Evolutionary conservation across 1,284 basidiomycete genomes (phyloP).

Genomic region (Afroboletus lepidellus): DNA sequence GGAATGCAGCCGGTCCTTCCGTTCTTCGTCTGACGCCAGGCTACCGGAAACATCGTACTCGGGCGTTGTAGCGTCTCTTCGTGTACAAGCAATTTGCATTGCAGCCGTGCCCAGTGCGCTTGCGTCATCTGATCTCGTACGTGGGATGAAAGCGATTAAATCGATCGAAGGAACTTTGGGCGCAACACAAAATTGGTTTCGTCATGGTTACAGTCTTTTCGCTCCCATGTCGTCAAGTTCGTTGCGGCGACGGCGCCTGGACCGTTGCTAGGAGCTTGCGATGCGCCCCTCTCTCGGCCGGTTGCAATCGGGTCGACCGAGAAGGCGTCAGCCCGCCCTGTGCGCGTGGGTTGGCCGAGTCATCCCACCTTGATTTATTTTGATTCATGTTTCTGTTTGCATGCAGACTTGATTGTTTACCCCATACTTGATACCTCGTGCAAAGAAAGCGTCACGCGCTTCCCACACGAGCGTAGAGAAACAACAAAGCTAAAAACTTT

Average conservation of each 20-base stretch:
- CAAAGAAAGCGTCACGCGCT: background rate
- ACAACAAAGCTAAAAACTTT: background rate
- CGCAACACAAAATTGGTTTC: conserved; percentile 20
- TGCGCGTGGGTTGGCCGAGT: no score
- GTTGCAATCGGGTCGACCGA: background rate
- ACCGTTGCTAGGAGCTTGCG: background rate
- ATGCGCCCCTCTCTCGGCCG: background rate
- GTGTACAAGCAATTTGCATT: background rate
- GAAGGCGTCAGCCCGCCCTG: background rate
- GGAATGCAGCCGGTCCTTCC: no score
- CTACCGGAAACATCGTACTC: background rate
- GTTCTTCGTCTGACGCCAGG: no score
- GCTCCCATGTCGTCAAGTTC: background rate
- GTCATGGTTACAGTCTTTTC: background rate
- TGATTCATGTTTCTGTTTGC: no score
- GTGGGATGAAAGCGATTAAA: no score
- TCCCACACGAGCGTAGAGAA: background rate
- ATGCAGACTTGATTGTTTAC: no score
- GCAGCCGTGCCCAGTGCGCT: background rate
- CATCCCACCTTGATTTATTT: no score
- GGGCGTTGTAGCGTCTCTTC: background rate
- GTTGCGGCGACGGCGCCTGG: background rate
- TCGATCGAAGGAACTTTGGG: no score
- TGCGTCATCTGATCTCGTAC: no score
- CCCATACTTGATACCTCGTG: background rate